Evolutionary conservation across 352 stramenopile genomes (phyloP), one percentile per base, ranked within the genome.

Genomic region (Phytophthora hibernalis): DNA sequence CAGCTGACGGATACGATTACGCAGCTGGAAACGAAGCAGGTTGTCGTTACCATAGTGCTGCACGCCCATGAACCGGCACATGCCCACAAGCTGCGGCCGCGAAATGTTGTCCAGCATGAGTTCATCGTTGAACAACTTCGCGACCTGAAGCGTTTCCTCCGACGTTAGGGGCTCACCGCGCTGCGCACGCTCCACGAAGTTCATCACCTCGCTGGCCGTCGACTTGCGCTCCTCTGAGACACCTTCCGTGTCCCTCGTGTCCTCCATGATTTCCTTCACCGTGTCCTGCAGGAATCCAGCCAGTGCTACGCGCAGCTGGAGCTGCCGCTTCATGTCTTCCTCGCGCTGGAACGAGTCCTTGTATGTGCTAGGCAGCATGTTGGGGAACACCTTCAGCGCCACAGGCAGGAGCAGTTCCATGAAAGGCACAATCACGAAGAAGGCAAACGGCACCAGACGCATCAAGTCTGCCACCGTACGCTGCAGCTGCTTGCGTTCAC

Each of bases 281-380:
- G 97, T 99, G 67, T 99, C 97, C 77, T 99, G 96, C 52, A 99
- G 89, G 80, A 99, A 99, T 42, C 93, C 91, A 28, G 97, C 97
- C 65, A 99, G 94, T 51, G 97, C 93, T 61, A 99, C 92, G 38
- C 97, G 89, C 62, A 98, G 81, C 74, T 99, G 89, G 40, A 99
- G 74, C 82, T 99, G 92, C 53, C 96, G 87, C 81, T 99, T 99
- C 95, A 99, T 98, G 61, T 98, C 98, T 83, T 99, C 97, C 95
- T 99, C 77, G 89, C 86, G 72, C 83, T 97, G 91, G 94, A 97
- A 95, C 93, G 95, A 91, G 66, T 96, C 82, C 79, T 97, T 94
- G 81, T 99, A 99, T 28, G 96, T 99, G 65, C 90, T 98, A 20
- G 98, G 98, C 20, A 99, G 80, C 97, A 99, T 99, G 84, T 99